Conservation (phyloP, 2,329 filamentous ascomycete genomes). For the Fusarium luffae region DNA sequence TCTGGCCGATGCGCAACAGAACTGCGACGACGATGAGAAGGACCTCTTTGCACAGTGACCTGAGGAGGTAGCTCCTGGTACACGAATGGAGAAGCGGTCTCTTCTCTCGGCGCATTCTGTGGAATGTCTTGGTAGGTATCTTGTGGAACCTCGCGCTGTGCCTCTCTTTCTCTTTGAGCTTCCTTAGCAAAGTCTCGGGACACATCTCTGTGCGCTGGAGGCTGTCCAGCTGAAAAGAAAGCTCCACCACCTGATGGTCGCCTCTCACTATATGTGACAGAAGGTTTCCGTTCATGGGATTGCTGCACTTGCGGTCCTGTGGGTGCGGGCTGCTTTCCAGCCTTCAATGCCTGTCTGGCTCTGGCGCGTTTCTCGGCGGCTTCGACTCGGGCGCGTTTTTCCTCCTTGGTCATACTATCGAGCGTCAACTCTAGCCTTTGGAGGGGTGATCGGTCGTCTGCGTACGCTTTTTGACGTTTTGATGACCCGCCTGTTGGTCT, state of each 20-base stretch:
- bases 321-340: conserved; percentile 41
- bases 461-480: conserved; percentile 69
- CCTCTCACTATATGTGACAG: conserved; percentile 29
- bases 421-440: conserved; percentile 93
- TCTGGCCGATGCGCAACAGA: conserved; percentile 40
- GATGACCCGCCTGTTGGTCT: conserved; percentile 55
- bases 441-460: conserved; percentile 86
- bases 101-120: conserved; percentile 24
- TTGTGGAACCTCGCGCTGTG: conserved; percentile 17
- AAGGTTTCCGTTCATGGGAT: conserved; percentile 42
- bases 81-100: conserved; percentile 19
- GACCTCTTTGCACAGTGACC: conserved; percentile 31
- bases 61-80: conserved; percentile 32
- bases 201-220: conserved; percentile 29
- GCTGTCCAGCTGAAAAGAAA: conserved; percentile 25
- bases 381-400: conserved; percentile 86
- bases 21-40: conserved; percentile 33
- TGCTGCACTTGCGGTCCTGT: conserved; percentile 34
- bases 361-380: conserved; percentile 81
- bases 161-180: conserved; percentile 24
- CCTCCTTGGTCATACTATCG: conserved; percentile 93
- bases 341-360: conserved; percentile 64
- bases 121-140: conserved; percentile 19
- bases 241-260: conserved; percentile 27
- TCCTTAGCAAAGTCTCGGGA: conserved; percentile 27